phyloP scores from a whole-genome alignment of 108 stramenopile species.

The Discostella stelligeroides region DNA sequence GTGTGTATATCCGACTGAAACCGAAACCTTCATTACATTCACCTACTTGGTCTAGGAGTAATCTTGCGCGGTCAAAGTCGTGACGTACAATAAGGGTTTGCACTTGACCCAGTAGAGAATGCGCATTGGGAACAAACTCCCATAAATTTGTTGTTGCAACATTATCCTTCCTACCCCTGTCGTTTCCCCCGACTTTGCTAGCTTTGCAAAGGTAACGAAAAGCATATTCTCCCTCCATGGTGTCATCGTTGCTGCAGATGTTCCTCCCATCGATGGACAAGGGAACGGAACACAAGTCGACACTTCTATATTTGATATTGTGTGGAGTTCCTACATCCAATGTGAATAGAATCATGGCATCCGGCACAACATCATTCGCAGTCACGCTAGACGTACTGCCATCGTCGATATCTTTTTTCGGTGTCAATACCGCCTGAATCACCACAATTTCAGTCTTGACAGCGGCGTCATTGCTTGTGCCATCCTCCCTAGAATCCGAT shows the following conservation, averaged over 20 bases:
- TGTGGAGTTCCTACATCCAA: slow-evolving; percentile 4
- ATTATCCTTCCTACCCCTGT: too few species aligned
- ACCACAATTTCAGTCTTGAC: slow-evolving; percentile 13
- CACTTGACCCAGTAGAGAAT: neutral
- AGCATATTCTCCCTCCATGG: too few species aligned
- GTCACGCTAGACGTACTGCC: neutral
- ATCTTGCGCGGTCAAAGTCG: too few species aligned
- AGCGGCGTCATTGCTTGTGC: neutral
- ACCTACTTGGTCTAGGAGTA: too few species aligned
- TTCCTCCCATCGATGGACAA: neutral
- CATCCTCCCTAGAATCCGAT: slow-evolving; percentile 6
- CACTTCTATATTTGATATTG: neutral
- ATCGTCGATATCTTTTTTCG: neutral
- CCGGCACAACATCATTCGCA: too few species aligned
- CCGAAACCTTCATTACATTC: neutral
- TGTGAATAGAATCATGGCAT: neutral
- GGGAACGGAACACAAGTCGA: neutral
- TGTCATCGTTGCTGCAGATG: neutral
- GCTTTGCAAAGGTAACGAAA: too few species aligned
- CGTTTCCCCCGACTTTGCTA: too few species aligned
- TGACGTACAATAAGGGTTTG: too few species aligned
- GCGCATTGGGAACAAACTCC: neutral
- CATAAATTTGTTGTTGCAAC: too few species aligned
- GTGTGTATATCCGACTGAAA: slow-evolving; percentile 21
- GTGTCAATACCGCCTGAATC: slow-evolving; percentile 15